Evolutionary conservation across 2,329 filamentous ascomycete species (phyloP).

Genomic region (Fusarium pininemorale): DNA sequence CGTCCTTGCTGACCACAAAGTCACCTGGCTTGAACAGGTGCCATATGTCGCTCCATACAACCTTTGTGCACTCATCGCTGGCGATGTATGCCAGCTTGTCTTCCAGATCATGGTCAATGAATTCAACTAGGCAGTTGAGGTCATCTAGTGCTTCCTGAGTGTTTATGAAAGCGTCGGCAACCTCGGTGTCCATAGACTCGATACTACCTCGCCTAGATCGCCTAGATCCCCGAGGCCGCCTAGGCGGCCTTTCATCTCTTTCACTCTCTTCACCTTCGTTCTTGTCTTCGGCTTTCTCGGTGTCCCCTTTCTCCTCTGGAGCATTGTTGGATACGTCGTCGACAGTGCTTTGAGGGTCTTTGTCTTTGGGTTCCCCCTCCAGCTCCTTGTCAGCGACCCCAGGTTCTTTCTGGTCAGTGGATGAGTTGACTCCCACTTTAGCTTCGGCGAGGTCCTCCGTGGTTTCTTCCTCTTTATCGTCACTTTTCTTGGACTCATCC

Average conservation of each 20-base stretch:
- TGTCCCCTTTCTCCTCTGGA: not conserved
- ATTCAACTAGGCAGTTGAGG: not conserved
- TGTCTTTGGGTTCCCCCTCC: not conserved
- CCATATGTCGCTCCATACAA: not conserved
- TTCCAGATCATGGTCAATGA: not conserved
- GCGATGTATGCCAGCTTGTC: not conserved
- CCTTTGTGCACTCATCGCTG: not conserved
- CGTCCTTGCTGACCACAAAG: not conserved
- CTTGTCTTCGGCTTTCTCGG: not conserved
- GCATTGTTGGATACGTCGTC: not conserved
- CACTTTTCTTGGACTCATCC: not conserved
- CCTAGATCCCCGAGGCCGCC: not conserved
- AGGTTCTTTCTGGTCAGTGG: not conserved
- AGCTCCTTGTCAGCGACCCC: not conserved
- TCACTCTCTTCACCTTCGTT: not conserved
- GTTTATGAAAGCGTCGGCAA: not conserved
- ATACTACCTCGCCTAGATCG: not conserved
- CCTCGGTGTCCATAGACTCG: not conserved
- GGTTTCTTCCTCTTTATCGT: not conserved
- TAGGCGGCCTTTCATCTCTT: too few species aligned
- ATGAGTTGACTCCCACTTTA: not conserved
- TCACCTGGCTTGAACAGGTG: not conserved
- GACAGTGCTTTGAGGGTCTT: not conserved
- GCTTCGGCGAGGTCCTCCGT: not conserved
- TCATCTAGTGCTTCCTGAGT: not conserved